A percentile compares a stretch with the other conserved stretches of the same genome.
Evolutionary conservation across 345 rosid species (phyloP).

Genomic region (Bruguiera gymnorhiza): DNA sequence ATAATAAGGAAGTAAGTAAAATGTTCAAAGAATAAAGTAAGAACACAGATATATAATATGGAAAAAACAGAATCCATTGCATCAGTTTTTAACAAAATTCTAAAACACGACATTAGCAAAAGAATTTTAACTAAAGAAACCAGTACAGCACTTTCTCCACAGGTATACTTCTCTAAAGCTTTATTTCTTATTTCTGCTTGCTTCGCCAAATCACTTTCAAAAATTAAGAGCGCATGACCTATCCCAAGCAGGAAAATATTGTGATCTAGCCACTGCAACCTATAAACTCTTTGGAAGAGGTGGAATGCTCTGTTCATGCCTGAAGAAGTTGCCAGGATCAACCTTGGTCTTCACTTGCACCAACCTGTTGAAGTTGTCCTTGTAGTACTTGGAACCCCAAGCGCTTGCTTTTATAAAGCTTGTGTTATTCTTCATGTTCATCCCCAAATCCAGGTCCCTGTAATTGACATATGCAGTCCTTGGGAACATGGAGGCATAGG

Average conservation of each 20-base stretch:
- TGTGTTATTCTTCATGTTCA: background rate
- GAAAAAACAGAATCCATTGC: too few relatives aligned
- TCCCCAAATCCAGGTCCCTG: slow-evolving; percentile 23
- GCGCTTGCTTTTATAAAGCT: slow-evolving; percentile 5
- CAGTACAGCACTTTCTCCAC: background rate
- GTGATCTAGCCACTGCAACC: background rate
- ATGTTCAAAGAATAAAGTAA: too few relatives aligned
- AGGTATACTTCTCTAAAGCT: background rate
- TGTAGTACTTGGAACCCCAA: slow-evolving; percentile 17
- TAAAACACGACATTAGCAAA: too few relatives aligned
- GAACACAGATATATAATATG: too few relatives aligned
- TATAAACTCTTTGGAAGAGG: background rate
- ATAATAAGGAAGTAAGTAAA: too few relatives aligned
- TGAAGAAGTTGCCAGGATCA: slow-evolving; percentile 20
- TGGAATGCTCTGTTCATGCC: slow-evolving; percentile 23
- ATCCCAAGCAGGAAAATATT: background rate
- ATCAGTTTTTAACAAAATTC: too few relatives aligned
- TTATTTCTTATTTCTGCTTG: slow-evolving; percentile 9
- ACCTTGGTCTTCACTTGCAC: slow-evolving; percentile 14
- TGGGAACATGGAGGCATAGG: slow-evolving; percentile 29
- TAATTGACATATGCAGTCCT: slow-evolving; percentile 37
- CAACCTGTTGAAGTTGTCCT: slow-evolving; percentile 13
- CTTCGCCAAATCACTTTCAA: slow-evolving; percentile 20
- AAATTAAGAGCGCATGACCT: background rate
- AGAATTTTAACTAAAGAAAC: too few relatives aligned